Base-by-base conservation (phyloP, 2,329 filamentous ascomycete genomes). In the Epicoccum sorghinum region DNA sequence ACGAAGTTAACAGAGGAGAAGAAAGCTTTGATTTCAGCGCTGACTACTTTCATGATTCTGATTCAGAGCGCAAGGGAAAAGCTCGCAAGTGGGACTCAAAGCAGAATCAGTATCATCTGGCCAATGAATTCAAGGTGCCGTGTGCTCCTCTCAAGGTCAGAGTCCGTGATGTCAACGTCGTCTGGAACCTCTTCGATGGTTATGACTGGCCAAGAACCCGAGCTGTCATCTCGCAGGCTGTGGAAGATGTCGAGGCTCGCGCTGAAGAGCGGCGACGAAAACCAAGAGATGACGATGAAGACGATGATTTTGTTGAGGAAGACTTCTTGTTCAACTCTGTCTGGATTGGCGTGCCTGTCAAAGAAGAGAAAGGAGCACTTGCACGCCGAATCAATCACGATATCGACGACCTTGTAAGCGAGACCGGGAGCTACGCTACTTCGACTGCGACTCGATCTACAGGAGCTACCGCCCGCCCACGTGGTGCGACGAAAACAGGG, bases 291-390 rank as follows among this genome's bases (percentile, higher is more conserved):
- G 88, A 87, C 32, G 62, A 68, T 6, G 90, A 96, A 43, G 70
- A 74, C 4, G 65, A 73, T 27, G 67, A 72, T 29, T 73, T 90
- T 87, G 10, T 90, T 89, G 96, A 98, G 74, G 92, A 91, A 5
- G 96, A 99, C 71, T 96, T 96, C 64, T 81, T 99, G 13, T 99
- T 99, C 82, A 98, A 99, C 72, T 99, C 95, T 0, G 96, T 99
- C 49, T 99, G 97, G 78, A 97, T 99, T 65, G 92, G 90, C 12
- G 90, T 99, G 14, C 90, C 93, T 0, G 84, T 90, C 9, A 95
- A 93, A 64, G 86, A 89, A 53, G 93, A 98, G 64, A 91, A 92
- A 4, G 85, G 85, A 47, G 91, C 96, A 27, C 82, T 98, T 8
- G 82, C 90, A 4, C 85, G 86, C 40, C 90, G 89, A 35, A 96